A percentile compares a stretch with the other conserved stretches of the same genome.
These are phyloP conservation scores for Chaetomium fimeti DNA, from an alignment of 495 filamentous ascomycete genomes.

Conservation along the genomic window DNA sequence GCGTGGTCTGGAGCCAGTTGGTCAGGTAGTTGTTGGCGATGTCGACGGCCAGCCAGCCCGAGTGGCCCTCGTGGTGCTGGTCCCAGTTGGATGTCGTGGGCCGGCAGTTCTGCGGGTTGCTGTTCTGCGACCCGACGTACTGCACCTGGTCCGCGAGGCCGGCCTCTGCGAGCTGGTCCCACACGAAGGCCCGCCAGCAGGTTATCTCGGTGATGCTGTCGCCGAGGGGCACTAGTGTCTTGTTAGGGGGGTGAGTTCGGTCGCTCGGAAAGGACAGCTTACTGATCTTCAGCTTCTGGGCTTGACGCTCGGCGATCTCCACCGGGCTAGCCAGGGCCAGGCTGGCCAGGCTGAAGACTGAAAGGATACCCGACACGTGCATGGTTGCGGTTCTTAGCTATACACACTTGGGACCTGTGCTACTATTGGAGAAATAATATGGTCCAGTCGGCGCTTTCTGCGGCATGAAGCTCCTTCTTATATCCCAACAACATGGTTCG, in stretches of 20 bases:
- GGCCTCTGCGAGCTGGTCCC: constrained; percentile 37
- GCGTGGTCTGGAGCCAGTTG: constrained; percentile 39
- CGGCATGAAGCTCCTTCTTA: not conserved
- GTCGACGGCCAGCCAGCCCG: constrained; percentile 45
- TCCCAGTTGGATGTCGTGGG: constrained; percentile 35
- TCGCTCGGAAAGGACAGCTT: not conserved
- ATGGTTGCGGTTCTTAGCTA: constrained; percentile 8
- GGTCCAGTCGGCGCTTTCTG: not conserved
- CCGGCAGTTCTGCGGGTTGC: constrained; percentile 39
- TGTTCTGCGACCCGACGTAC: constrained; percentile 45
- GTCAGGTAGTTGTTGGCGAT: constrained; percentile 46
- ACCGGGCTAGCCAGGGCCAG: constrained; percentile 21
- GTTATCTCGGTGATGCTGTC: constrained; percentile 47
- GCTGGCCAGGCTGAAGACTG: constrained; percentile 16
- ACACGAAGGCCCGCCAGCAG: constrained; percentile 44
- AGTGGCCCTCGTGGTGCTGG: constrained; percentile 46
- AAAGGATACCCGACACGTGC: constrained; percentile 18
- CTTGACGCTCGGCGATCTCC: constrained; percentile 27
- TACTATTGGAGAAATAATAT: not conserved
- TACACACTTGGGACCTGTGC: not conserved
- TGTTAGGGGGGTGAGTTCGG: not conserved
- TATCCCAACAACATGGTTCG: too few species aligned
- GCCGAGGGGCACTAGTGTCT: constrained; percentile 40
- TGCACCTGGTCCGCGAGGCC: constrained; percentile 34
- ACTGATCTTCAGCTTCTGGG: constrained; percentile 27